These are phyloP conservation scores for Debaryomyces udenii DNA, from an alignment of 1,139 yeast genomes.

Conservation along the genomic window DNA sequence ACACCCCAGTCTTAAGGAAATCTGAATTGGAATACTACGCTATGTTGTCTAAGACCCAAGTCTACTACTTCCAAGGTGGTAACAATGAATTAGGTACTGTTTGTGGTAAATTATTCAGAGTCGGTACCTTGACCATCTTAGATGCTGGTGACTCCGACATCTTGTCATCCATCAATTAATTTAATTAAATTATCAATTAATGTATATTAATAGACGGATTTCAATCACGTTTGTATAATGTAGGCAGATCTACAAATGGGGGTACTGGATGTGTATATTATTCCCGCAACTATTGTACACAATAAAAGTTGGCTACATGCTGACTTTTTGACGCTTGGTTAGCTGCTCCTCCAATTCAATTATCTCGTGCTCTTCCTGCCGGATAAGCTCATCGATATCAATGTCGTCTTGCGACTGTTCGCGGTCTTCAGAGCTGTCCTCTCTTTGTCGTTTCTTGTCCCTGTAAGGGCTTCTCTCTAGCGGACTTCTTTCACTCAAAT, in stretches of 20 bases:
- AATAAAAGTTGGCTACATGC: not conserved
- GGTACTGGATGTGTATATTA: not conserved
- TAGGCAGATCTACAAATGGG: not conserved
- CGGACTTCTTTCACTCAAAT: conserved; percentile 27
- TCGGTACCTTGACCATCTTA: conserved; percentile 92
- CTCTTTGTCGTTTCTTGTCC: conserved; percentile 11
- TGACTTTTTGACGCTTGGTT: conserved; percentile 19
- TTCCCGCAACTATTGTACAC: not conserved
- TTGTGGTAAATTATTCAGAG: conserved; percentile 99
- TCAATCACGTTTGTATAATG: conserved; percentile 1
- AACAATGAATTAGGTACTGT: conserved; percentile 99
- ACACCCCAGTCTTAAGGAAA: conserved; percentile 99
- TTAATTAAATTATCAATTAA: conserved; percentile 9
- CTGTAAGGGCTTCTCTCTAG: conserved; percentile 16
- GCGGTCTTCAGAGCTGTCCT: conserved; percentile 12
- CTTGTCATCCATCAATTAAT: conserved; percentile 55
- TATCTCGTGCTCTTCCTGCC: conserved; percentile 39
- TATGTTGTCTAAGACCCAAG: conserved; percentile 98
- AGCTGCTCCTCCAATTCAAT: conserved; percentile 33
- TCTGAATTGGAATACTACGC: conserved; percentile 99
- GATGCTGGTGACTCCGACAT: conserved; percentile 99
- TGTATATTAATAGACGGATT: conserved; percentile 19
- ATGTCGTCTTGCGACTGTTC: conserved; percentile 18
- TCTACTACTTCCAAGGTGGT: conserved; percentile 99
- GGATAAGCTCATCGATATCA: conserved; percentile 37